These are phyloP conservation scores for Chalciporus sp. DNA, from an alignment of 1,284 basidiomycete genomes.

Conservation along the genomic window DNA sequence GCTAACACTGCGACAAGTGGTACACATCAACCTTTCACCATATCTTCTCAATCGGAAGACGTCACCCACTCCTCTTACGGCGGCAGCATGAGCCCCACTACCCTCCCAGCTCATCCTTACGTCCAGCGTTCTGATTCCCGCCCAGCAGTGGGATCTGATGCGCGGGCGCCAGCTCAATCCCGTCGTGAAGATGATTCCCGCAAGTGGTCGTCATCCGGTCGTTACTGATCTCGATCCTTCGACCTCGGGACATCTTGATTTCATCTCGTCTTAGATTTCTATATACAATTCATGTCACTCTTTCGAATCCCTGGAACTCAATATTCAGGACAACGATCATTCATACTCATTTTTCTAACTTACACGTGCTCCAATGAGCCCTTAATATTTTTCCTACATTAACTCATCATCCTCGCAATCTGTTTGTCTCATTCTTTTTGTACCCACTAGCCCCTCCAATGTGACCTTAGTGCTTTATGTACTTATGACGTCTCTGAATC, in stretches of 20 bases:
- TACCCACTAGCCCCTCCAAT: constrained; percentile 28
- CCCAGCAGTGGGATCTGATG: constrained; percentile 34
- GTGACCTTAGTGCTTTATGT: constrained; percentile 33
- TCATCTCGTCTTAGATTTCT: constrained; percentile 39
- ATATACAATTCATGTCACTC: constrained; percentile 39
- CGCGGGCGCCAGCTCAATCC: constrained; percentile 34
- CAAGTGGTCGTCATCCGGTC: constrained; percentile 46
- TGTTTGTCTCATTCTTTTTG: constrained; percentile 22
- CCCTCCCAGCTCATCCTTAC: constrained; percentile 39
- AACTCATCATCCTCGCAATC: constrained; percentile 35
- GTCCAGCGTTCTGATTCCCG: constrained; percentile 44
- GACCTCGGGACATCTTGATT: constrained; percentile 37
- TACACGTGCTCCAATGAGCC: constrained; percentile 35
- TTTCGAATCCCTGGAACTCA: constrained; percentile 37
- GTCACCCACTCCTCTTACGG: constrained; percentile 34
- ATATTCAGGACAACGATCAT: constrained; percentile 41
- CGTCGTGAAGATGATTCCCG: constrained; percentile 45
- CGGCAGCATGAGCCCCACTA: constrained; percentile 37
- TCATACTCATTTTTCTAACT: constrained; percentile 38
- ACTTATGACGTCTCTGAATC: constrained; percentile 21
- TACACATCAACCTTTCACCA: constrained; percentile 55
- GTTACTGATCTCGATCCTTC: constrained; percentile 49
- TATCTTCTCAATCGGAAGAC: constrained; percentile 43
- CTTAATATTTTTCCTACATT: constrained; percentile 40
- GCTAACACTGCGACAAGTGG: constrained; percentile 43